Conservation (phyloP, 345 rosid species). For the Aquilaria sinensis region DNA sequence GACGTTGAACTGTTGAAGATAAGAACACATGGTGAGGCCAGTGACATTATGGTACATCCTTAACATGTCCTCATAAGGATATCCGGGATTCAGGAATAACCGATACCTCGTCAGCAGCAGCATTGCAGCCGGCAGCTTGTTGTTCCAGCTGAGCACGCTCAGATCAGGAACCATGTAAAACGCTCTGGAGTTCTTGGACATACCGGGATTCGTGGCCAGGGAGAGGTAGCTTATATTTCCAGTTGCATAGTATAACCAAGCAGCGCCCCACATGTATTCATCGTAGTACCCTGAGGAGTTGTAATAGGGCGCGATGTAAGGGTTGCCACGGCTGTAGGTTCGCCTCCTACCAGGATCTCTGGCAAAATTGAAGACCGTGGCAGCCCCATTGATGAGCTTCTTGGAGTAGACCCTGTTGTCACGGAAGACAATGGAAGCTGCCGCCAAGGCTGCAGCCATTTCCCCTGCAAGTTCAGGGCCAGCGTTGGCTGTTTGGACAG, state of each 20-base stretch:
- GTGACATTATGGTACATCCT: conserved; percentile 67
- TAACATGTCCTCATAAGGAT: conserved; percentile 83
- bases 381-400: conserved; percentile 56
- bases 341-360: conserved; percentile 40
- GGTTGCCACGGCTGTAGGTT: conserved; percentile 38
- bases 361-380: conserved; percentile 49
- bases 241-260: conserved; percentile 86
- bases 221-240: conserved; percentile 56
- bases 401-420: conserved; percentile 45
- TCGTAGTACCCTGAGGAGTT: conserved; percentile 74
- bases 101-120: conserved; percentile 69
- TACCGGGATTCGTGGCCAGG: conserved; percentile 47
- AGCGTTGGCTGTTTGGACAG: conserved; percentile 22
- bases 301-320: conserved; percentile 39
- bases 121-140: conserved; percentile 91
- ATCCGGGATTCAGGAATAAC: conserved; percentile 66
- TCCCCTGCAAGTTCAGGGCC: conserved; percentile 75
- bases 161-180: conserved; percentile 29
- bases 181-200: conserved; percentile 52
- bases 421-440: conserved; percentile 73
- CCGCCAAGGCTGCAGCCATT: conserved; percentile 68
- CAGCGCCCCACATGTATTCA: conserved; percentile 82
- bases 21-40: conserved; percentile 64
- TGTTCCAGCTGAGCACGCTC: conserved; percentile 65
- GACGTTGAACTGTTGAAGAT: conserved; percentile 46